phyloP scores from a whole-genome alignment of 2,329 filamentous ascomycete species.

The Colletotrichum sansevieriae region DNA sequence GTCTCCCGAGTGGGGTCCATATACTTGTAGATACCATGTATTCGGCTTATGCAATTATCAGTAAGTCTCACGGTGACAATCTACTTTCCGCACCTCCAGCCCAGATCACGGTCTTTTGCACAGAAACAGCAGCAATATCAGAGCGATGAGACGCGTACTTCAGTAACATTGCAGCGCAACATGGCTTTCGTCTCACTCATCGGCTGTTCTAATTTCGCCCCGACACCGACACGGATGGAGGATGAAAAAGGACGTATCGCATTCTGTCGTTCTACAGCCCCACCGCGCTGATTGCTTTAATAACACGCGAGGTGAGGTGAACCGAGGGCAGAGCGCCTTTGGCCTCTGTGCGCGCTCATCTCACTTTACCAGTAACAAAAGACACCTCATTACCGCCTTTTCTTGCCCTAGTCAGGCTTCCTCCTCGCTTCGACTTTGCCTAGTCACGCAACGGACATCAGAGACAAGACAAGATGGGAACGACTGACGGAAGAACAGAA shows the following conservation, averaged over 20 bases:
- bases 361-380: constrained; percentile 4
- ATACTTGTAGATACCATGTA: background rate
- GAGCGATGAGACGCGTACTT: constrained; percentile 1
- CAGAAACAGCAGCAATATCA: background rate
- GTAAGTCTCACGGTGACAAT: background rate
- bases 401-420: constrained; percentile 5
- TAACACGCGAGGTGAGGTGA: constrained; percentile 23
- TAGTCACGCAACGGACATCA: background rate
- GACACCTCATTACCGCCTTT: constrained; percentile 29
- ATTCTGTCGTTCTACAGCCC: constrained; percentile 26
- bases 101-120: background rate
- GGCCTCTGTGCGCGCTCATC: constrained; percentile 19
- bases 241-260: constrained; percentile 28
- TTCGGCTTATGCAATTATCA: background rate
- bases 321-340: constrained; percentile 6
- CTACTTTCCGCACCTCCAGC: background rate
- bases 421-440: background rate
- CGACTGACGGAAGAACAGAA: background rate
- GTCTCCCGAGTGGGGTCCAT: background rate
- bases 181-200: background rate
- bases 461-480: background rate
- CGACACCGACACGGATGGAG: constrained; percentile 12
- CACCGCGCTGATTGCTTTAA: constrained; percentile 38
- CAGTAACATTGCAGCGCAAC: constrained; percentile 2
- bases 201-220: background rate